Percentiles rank a stretch among this genome's conserved stretches.
Evolutionary conservation across 495 filamentous ascomycete species (phyloP).

Genomic region (Annulohypoxylon maeteangense): DNA sequence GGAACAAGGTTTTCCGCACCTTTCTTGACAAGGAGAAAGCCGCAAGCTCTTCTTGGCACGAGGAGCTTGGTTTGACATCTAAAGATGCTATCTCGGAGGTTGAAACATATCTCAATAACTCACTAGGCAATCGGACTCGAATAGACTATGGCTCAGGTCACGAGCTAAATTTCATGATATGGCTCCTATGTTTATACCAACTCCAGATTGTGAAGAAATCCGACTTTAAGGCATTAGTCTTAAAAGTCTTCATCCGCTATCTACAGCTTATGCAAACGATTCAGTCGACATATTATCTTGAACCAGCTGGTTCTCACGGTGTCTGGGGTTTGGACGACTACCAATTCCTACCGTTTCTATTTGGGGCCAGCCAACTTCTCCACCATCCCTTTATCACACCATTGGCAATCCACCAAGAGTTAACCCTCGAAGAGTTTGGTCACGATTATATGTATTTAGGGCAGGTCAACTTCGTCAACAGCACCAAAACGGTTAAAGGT

Average conservation of each 20-base stretch:
- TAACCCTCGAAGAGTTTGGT: constrained; percentile 86
- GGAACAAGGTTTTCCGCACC: constrained; percentile 87
- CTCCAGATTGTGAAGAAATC: constrained; percentile 69
- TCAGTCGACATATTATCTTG: constrained; percentile 91
- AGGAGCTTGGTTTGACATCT: constrained; percentile 63
- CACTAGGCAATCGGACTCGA: constrained; percentile 85
- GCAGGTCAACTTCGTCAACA: constrained; percentile 93
- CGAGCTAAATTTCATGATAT: constrained; percentile 95
- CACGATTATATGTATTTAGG: constrained; percentile 87
- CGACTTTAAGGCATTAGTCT: constrained; percentile 77
- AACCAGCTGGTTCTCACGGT: constrained; percentile 93
- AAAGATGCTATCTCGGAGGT: constrained; percentile 71
- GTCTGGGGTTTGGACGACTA: constrained; percentile 99
- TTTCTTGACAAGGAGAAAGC: constrained; percentile 78
- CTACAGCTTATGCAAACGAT: constrained; percentile 81
- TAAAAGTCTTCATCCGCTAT: constrained; percentile 83
- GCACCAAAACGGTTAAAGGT: constrained; percentile 94
- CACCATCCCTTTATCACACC: constrained; percentile 90
- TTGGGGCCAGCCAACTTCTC: constrained; percentile 89
- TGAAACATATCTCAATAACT: constrained; percentile 81
- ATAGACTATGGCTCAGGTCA: constrained; percentile 98
- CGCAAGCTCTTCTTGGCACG: constrained; percentile 67
- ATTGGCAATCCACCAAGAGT: constrained; percentile 82
- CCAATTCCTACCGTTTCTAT: constrained; percentile 95
- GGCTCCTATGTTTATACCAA: constrained; percentile 89